Base-by-base conservation (phyloP, 495 filamentous ascomycete species). In the Apiosordaria backusii region DNA sequence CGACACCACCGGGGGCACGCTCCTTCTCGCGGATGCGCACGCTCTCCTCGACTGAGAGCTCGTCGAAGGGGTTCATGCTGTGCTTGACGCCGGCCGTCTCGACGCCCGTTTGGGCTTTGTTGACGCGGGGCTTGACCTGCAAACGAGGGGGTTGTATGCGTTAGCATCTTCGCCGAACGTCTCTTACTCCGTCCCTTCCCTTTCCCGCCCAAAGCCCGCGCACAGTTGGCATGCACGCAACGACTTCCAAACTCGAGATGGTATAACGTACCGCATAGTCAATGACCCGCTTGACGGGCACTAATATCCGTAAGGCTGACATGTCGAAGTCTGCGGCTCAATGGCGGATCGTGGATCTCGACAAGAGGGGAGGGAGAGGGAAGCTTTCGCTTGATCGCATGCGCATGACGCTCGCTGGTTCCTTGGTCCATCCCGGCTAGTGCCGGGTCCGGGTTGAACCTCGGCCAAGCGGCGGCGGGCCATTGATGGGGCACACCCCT, bases 21-120 rank as follows among this genome's bases (percentile, higher is more conserved):
- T 87, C 84, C 79, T 89, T 88, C 78, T 97, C 94, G 72, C 95
- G 94, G 70, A 98, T 88, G 19, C 91, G 92, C 65, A 97, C 88
- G 68, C 92, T 91, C 81, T 97, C 95, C 80, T 99, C 95, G 80
- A 99, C 86, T 63, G 92, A 93, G 77, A 99, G 91, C 80, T 98
- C 95, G 81, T 99, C 95, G 83, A 99, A 99, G 60, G 95, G 95
- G 86, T 99, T 99, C 85, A 98, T 92, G 78, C 87, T 90, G 85
- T 97, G 95, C 80, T 98, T 99, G 71, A 98, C 92, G 70, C 90
- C 90, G 57, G 85, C 80, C 57, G 91, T 97, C 81, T 96, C 92
- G 80, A 99, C 88, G 75, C 88, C 96, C 52, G 95, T 98, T 78
- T 92, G 89, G 75, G 95, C 80, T 78, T 95, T 93, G 87, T 97